These are phyloP conservation scores for Ramularia endophylla DNA, from an alignment of 2,329 filamentous ascomycete species.

Conservation along the genomic window DNA sequence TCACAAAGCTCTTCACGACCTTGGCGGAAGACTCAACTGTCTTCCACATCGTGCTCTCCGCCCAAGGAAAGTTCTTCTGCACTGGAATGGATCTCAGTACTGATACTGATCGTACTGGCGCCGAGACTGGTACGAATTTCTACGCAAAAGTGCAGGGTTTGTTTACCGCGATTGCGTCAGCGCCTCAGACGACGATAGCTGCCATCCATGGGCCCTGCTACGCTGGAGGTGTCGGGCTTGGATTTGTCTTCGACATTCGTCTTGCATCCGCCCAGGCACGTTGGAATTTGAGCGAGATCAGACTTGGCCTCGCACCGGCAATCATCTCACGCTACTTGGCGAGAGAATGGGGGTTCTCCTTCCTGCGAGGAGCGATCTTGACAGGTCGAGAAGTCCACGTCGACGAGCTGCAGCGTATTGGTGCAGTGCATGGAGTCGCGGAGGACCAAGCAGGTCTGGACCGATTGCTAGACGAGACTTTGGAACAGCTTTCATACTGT, in stretches of 20 bases:
- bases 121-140: slow-evolving; percentile 6
- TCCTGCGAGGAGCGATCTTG: slow-evolving; percentile 16
- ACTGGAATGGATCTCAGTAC: slow-evolving; percentile 20
- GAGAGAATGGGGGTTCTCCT: slow-evolving; percentile 15
- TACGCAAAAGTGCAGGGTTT: slow-evolving; percentile 14
- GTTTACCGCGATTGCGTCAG: slow-evolving; percentile 15
- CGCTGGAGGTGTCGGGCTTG: slow-evolving; percentile 17
- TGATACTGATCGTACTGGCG: slow-evolving; percentile 7
- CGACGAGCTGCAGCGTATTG: slow-evolving; percentile 13
- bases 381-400: slow-evolving; percentile 11
- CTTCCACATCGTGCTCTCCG: slow-evolving; percentile 14
- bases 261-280: slow-evolving; percentile 12
- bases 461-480: slow-evolving; percentile 1
- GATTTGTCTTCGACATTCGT: slow-evolving; percentile 18
- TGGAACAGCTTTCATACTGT: slow-evolving; percentile 6
- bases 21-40: slow-evolving; percentile 11
- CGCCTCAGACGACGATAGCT: slow-evolving; percentile 17
- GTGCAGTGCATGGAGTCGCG: slow-evolving; percentile 11
- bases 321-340: slow-evolving; percentile 20
- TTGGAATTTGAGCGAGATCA: slow-evolving; percentile 17
- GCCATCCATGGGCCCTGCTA: slow-evolving; percentile 13
- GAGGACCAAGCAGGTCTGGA: slow-evolving; percentile 1
- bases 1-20: slow-evolving; percentile 12
- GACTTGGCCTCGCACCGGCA: slow-evolving; percentile 17
- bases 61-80: slow-evolving; percentile 19